Conservation (phyloP, 352 stramenopile genomes). For the Globisporangium mamillatum region DNA sequence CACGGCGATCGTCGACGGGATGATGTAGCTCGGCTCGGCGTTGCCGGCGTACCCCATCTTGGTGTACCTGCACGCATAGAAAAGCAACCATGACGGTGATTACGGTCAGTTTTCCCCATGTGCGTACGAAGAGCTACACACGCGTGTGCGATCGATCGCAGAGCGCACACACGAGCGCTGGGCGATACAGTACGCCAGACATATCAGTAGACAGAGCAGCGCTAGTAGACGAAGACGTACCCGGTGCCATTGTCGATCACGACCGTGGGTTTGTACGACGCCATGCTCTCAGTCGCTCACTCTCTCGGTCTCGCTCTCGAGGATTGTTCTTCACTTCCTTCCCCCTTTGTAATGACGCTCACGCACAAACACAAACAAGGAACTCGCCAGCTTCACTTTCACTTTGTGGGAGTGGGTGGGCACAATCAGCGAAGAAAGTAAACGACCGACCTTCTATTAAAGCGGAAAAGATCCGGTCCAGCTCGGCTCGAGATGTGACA, state of each 20-base stretch:
- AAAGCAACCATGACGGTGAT: not conserved
- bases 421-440: not conserved
- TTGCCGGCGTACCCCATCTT: conserved; percentile 97
- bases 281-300: conserved; percentile 29
- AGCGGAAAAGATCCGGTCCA: conserved; percentile 7
- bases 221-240: conserved; percentile 35
- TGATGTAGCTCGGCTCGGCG: conserved; percentile 93
- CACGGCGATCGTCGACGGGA: conserved; percentile 92
- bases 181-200: not conserved
- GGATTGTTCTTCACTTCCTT: conserved; percentile 4
- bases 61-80: conserved; percentile 80
- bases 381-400: conserved; percentile 13
- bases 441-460: not conserved
- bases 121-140: conserved; percentile 8
- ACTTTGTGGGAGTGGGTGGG: not conserved
- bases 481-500: not conserved
- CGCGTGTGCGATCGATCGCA: too few species aligned
- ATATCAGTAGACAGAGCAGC: not conserved
- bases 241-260: conserved; percentile 97
- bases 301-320: not conserved
- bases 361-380: not conserved
- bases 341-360: conserved; percentile 7
- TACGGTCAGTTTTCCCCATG: conserved; percentile 4
- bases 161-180: not conserved
- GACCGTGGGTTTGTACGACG: conserved; percentile 88